Conservation (phyloP, 768 basidiomycete genomes). For the Kwoniella dejecticola region DNA sequence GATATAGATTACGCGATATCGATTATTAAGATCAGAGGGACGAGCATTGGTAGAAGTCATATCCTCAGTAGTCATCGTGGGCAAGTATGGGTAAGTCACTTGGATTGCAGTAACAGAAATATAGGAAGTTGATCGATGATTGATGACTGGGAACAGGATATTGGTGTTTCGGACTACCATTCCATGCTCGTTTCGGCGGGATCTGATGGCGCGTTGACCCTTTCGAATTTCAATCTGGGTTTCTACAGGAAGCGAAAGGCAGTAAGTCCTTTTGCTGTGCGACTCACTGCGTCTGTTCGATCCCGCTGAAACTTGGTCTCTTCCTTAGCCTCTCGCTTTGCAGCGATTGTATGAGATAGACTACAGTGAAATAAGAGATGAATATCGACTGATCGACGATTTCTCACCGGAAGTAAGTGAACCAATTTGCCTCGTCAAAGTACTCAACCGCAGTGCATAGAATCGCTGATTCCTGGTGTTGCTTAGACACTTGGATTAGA, state of each 20-base stretch:
- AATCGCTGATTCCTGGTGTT: neutral
- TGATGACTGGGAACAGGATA: too few relatives aligned
- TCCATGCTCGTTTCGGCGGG: slow-evolving; percentile 79
- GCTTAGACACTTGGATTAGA: slow-evolving; percentile 5
- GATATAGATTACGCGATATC: slow-evolving; percentile 35
- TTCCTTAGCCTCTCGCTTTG: slow-evolving; percentile 41
- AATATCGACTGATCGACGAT: slow-evolving; percentile 85
- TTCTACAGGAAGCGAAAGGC: slow-evolving; percentile 25
- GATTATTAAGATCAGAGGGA: slow-evolving; percentile 24
- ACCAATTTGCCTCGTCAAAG: neutral
- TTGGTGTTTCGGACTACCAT: slow-evolving; percentile 79
- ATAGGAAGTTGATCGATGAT: neutral
- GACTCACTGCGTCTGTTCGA: too few relatives aligned
- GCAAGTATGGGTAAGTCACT: slow-evolving; percentile 73
- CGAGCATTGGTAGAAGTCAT: slow-evolving; percentile 2
- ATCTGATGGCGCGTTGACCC: slow-evolving; percentile 68
- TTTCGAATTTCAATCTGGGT: slow-evolving; percentile 37
- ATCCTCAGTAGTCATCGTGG: slow-evolving; percentile 58
- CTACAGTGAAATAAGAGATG: slow-evolving; percentile 71
- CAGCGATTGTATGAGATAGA: slow-evolving; percentile 75
- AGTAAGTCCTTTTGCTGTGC: slow-evolving; percentile 27
- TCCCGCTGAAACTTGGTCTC: slow-evolving; percentile 48
- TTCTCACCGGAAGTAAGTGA: slow-evolving; percentile 68
- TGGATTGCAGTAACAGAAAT: too few relatives aligned
- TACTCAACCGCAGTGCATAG: too few relatives aligned